Conservation (phyloP, 192 early-diverging fungal genomes). For the Coemansia sp. region DNA sequence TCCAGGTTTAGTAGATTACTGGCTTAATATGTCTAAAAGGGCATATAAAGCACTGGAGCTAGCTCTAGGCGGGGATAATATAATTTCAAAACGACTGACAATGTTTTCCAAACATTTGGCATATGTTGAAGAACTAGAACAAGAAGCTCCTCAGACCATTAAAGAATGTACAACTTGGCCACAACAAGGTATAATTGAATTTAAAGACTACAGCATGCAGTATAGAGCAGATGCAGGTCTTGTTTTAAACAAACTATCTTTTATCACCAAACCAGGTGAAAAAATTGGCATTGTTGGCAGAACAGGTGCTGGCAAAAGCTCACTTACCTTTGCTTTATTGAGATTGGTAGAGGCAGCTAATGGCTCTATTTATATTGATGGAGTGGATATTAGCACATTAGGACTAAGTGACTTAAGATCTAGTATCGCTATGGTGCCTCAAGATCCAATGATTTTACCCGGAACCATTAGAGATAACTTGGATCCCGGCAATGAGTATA, state of each 20-base stretch:
- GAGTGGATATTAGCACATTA: constrained; percentile 56
- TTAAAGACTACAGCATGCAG: constrained; percentile 41
- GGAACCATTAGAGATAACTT: constrained; percentile 70
- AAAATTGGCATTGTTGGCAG: constrained; percentile 55
- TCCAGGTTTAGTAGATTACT: neutral
- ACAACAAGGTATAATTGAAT: constrained; percentile 36
- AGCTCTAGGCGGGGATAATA: neutral
- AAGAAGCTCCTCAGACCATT: constrained; percentile 57
- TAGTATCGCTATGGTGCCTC: constrained; percentile 59
- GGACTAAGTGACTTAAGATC: constrained; percentile 55
- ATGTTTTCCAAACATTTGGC: constrained; percentile 16
- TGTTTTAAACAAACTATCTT: constrained; percentile 33
- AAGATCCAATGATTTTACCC: constrained; percentile 64
- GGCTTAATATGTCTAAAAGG: neutral
- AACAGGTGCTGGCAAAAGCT: constrained; percentile 59
- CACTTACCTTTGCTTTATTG: constrained; percentile 56
- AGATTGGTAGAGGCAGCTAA: constrained; percentile 56
- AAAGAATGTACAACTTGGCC: constrained; percentile 41
- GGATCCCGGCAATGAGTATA: constrained; percentile 58
- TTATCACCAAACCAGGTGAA: constrained; percentile 51
- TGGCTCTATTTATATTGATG: constrained; percentile 56
- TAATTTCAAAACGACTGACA: neutral
- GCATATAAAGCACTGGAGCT: neutral
- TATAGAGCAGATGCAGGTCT: constrained; percentile 23
- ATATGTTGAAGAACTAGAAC: constrained; percentile 19